These are phyloP conservation scores for Sphenostylis stenocarpa DNA, from an alignment of 306 rosid species.

Conservation along the genomic window DNA sequence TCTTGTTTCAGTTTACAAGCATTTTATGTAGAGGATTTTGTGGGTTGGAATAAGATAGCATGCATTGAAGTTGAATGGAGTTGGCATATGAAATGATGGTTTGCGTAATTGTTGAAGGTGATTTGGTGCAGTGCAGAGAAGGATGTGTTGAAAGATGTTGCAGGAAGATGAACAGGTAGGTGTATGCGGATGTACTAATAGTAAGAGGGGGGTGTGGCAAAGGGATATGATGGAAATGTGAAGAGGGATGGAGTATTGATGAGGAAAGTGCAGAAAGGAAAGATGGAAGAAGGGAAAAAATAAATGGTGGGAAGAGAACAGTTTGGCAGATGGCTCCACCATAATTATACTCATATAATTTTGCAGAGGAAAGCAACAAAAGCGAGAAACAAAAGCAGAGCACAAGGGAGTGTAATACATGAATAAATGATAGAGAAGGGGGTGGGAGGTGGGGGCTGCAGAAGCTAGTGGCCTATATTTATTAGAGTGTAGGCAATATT, in stretches of 20 bases:
- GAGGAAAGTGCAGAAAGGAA: constrained; percentile 9
- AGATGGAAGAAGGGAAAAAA: neutral
- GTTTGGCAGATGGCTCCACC: constrained; percentile 40
- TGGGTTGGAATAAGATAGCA: too few relatives aligned
- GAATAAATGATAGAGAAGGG: constrained; percentile 38
- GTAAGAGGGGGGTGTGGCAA: neutral
- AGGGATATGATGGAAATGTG: neutral
- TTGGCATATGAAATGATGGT: too few relatives aligned
- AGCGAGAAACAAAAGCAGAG: constrained; percentile 32
- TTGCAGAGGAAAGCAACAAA: constrained; percentile 46
- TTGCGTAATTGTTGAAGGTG: too few relatives aligned
- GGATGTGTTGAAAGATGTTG: too few relatives aligned
- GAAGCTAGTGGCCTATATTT: constrained; percentile 38
- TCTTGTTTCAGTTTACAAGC: too few relatives aligned
- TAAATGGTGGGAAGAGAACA: constrained; percentile 7
- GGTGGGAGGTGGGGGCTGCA: constrained; percentile 17
- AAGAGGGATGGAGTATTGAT: too few relatives aligned
- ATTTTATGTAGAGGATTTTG: too few relatives aligned
- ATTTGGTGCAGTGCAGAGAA: too few relatives aligned
- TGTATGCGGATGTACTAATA: neutral
- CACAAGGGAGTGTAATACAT: constrained; percentile 24
- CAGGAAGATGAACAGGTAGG: too few relatives aligned
- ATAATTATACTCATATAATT: constrained; percentile 38
- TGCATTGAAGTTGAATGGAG: too few relatives aligned
- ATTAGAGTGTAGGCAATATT: constrained; percentile 21